Base-by-base conservation (phyloP, 169 alveolate genomes). In the Cryptosporidium bovis region DNA sequence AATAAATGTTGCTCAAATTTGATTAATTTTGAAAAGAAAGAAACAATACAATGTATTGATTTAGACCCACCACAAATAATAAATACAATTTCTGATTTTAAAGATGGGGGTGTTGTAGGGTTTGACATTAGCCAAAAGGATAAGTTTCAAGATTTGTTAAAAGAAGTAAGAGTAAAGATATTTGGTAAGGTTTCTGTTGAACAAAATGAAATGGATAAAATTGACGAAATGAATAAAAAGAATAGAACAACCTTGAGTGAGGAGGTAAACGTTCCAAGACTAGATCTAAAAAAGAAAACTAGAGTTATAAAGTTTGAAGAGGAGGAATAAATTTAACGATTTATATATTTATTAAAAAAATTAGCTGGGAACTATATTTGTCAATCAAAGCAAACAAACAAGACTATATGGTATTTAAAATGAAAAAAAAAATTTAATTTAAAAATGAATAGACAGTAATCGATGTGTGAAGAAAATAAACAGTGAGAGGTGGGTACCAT, bases 21-120 rank as follows among this genome's bases (percentile, higher is more conserved):
- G 20, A 62, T 62, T 46, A 3, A 29, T 58, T 16, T 58, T 18
- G 65, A 56, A 13, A 71, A 77, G 13, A 56, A 56, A 15, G 71
- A 77, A 20, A 58, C 69, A 55, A 27, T 77, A 20, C 69, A 56
- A 13, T 77, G 87, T 24, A 46, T 29, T 31, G 87, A 77, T 66
- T 46, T 77, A 62, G 87, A 77, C 40, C 87, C 87, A 33, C 87
- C 87, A 1, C 87, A 77, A 46, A 58, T 77, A 36, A 71, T 77
- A 2, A 77, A 77, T 18, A 64, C 40, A 13, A 77, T 77, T n/a
- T 4, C 71, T 12, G 56, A 48, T 31, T 3, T 60, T 1, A 34
- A 27, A 12, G 56, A 55, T 3, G 46, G 20, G 10, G 20, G 27
- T 18, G 71, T 56, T 1, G 34, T 77, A 16, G 87, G 77, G 1